These are phyloP conservation scores for Melanomma pulvis-pyrius DNA, from an alignment of 495 filamentous ascomycete genomes.

Conservation along the genomic window DNA sequence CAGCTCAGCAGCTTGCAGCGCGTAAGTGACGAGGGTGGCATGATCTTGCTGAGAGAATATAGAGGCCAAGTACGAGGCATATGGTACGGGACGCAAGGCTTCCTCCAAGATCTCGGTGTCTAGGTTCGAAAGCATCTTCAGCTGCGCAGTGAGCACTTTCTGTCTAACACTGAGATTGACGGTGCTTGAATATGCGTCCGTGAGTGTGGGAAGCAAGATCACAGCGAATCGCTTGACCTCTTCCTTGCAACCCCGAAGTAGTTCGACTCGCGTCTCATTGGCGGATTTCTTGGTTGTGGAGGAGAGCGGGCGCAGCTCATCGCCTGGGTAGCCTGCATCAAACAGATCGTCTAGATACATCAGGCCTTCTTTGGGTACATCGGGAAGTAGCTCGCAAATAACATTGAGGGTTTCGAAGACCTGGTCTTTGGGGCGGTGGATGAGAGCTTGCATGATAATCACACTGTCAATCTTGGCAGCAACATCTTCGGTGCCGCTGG, in stretches of 20 bases:
- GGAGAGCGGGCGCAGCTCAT: slow-evolving; percentile 45
- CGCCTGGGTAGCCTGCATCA: slow-evolving; percentile 52
- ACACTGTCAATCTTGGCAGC: slow-evolving; percentile 94
- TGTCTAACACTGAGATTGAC: slow-evolving; percentile 98
- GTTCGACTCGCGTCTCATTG: slow-evolving; percentile 75
- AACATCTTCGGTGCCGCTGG: slow-evolving; percentile 74
- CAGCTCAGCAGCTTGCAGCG: slow-evolving; percentile 85
- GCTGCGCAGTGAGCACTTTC: slow-evolving; percentile 89
- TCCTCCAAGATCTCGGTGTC: slow-evolving; percentile 82
- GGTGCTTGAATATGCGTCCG: slow-evolving; percentile 96
- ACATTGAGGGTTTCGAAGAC: slow-evolving; percentile 97
- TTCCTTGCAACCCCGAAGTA: slow-evolving; percentile 76
- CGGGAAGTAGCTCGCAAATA: slow-evolving; percentile 91
- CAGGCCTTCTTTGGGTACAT: slow-evolving; percentile 55
- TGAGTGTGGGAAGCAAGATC: slow-evolving; percentile 94
- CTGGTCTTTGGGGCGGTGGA: slow-evolving; percentile 95
- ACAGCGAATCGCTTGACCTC: slow-evolving; percentile 90
- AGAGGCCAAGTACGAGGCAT: slow-evolving; percentile 94
- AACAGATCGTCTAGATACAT: slow-evolving; percentile 57
- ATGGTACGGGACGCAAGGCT: slow-evolving; percentile 85
- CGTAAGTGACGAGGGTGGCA: slow-evolving; percentile 78
- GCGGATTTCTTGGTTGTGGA: slow-evolving; percentile 59
- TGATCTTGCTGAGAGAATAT: slow-evolving; percentile 97
- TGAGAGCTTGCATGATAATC: slow-evolving; percentile 97
- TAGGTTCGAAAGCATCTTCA: slow-evolving; percentile 98